A percentile compares a stretch with the other conserved stretches of the same genome.
Evolutionary conservation across 148 eudicot genomes (phyloP).

Genomic region (Silene latifolia): DNA sequence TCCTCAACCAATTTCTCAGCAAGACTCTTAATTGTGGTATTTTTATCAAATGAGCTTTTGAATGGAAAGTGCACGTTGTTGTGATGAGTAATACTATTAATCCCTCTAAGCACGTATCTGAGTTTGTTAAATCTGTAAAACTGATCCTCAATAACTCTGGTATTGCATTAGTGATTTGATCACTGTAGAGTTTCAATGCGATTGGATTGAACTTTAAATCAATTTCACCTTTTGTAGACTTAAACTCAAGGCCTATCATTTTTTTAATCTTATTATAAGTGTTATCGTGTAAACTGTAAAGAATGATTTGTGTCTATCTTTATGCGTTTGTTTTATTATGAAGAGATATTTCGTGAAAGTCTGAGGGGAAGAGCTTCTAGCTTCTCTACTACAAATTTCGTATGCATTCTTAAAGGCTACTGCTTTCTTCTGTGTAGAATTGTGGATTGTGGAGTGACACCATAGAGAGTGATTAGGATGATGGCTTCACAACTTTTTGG

Average conservation of each 20-base stretch:
- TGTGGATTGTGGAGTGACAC: not conserved
- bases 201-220: not conserved
- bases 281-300: not conserved
- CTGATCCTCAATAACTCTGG: no score
- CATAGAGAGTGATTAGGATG: constrained; percentile 17
- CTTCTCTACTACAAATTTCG: not conserved
- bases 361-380: not conserved
- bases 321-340: not conserved
- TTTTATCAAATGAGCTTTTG: no score
- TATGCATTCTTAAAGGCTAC: not conserved
- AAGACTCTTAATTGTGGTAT: no score
- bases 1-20: no score
- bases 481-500: constrained; percentile 25
- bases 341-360: not conserved
- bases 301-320: not conserved
- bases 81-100: no score
- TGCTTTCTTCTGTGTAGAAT: constrained; percentile 10
- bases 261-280: not conserved
- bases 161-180: not conserved
- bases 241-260: not conserved
- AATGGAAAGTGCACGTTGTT: no score
- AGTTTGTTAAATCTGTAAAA: no score
- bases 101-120: no score
- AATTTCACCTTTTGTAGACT: not conserved
- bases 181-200: not conserved